Evolutionary conservation across 2,329 filamentous ascomycete species (phyloP), one percentile per base, ranked within the genome.

Genomic region (Cytospora chrysosperma): DNA sequence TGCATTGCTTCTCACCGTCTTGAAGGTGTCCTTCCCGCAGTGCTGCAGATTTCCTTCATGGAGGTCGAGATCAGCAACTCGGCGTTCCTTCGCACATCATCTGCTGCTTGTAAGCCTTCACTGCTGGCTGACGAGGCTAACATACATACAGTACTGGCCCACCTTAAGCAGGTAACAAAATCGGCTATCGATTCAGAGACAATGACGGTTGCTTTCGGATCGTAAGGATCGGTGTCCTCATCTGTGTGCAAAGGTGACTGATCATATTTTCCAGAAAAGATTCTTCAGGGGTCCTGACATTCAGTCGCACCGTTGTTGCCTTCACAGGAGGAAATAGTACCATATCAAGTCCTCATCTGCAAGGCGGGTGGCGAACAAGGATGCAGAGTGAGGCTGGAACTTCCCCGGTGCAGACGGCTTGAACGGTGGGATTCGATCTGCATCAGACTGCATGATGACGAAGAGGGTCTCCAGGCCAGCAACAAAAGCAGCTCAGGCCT

Each of bases 181-280:
- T 8, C 17, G 28, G 12, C 37, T n/a, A 30, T 49, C 56, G 59
- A 65, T 63, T 40, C 57, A 21, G 27, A 32, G 17, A 28, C 19
- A n/a, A 51, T 26, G 51, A 27, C 34, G 32, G 32, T 30, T 56
- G 52, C 56, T 63, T 59, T n/a, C 62, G 56, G 43, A 62, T 62
- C 63, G 51, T 40, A 49, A 56, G 27, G 37, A 49, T 55, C 58
- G 47, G 51, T 49, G n/a, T 13, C 27, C n/a, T 9, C 51, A 56
- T 58, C 55, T 27, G 40, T 40, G 26, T 56, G 55, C 10, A 24
- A n/a, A 52, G 19, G 54, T 59, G 60, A 56, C 32, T 34, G 21
- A n/a, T 56, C 55, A 43, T 26, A 28, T 21, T 63, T 40, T 26
- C 19, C 26, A 19, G 10, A 12, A 47, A 19, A 40, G 34, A n/a